These are phyloP conservation scores for Trypanosoma theileri DNA, from an alignment of 208 protist genomes.

Conservation along the genomic window DNA sequence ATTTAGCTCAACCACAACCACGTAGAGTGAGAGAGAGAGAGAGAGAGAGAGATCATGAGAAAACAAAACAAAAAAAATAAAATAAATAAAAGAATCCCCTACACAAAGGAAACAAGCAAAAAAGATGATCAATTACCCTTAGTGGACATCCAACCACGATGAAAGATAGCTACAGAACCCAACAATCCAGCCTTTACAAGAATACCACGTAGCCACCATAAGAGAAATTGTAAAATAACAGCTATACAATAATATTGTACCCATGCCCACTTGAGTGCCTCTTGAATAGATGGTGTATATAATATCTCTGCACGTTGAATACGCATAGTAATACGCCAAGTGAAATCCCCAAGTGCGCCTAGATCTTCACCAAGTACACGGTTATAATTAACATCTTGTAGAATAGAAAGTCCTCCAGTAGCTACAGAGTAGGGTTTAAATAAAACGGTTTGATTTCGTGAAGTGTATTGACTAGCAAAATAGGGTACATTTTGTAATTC, in stretches of 20 bases:
- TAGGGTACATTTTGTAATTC: constrained; percentile 52
- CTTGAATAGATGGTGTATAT: constrained; percentile 64
- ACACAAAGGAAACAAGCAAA: constrained; percentile 5
- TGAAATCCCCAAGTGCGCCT: constrained; percentile 64
- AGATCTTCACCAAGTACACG: constrained; percentile 60
- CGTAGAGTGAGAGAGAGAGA: no score
- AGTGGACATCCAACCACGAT: constrained; percentile 18
- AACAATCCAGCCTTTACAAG: constrained; percentile 57
- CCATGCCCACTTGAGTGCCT: constrained; percentile 82
- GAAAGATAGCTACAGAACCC: constrained; percentile 53
- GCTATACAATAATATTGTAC: constrained; percentile 83
- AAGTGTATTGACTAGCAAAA: constrained; percentile 57
- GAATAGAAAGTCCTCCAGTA: constrained; percentile 51
- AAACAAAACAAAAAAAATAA: no score
- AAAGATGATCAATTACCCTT: background rate
- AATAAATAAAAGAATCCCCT: no score
- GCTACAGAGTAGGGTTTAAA: constrained; percentile 36
- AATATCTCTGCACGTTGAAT: constrained; percentile 47
- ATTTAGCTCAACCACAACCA: no score
- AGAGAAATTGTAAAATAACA: constrained; percentile 66
- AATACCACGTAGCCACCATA: constrained; percentile 71
- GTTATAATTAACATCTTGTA: constrained; percentile 22
- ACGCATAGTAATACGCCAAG: constrained; percentile 62
- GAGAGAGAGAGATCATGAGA: no score
- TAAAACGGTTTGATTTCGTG: constrained; percentile 60